Conservation (phyloP, 2,329 filamentous ascomycete genomes). For the Xylaria sp. region DNA sequence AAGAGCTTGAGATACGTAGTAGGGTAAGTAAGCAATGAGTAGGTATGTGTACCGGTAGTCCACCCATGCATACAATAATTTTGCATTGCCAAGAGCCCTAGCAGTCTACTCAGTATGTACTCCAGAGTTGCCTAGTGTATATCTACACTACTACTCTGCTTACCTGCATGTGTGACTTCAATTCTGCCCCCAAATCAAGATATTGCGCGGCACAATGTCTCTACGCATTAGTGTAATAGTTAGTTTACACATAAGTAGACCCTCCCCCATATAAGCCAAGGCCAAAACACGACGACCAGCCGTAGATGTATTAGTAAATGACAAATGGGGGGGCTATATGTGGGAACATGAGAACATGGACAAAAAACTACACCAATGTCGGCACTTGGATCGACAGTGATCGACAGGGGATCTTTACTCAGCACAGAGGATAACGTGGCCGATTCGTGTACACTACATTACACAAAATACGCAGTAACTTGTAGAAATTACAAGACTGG, state of each 20-base stretch:
- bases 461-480: not conserved
- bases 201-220: not conserved
- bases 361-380: constrained; percentile 18
- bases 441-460: constrained; percentile 14
- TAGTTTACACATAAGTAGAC: constrained; percentile 18
- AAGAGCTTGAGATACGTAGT: not conserved
- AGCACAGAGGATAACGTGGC: constrained; percentile 10
- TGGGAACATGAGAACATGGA: constrained; percentile 5
- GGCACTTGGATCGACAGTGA: constrained; percentile 33
- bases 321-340: constrained; percentile 24
- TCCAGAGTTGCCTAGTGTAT: too few species aligned
- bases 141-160: not conserved
- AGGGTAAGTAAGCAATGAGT: not conserved
- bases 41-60: not conserved
- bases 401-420: constrained; percentile 31
- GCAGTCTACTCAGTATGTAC: not conserved
- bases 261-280: constrained; percentile 25
- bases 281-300: not conserved
- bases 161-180: not conserved
- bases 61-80: not conserved
- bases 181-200: not conserved
- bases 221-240: not conserved
- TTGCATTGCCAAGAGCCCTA: not conserved
- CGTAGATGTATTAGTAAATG: not conserved
- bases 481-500: not conserved